A percentile compares a stretch with the other conserved stretches of the same genome.
Conservation (phyloP, 306 rosid genomes). For the Trichosanthes truncata region DNA sequence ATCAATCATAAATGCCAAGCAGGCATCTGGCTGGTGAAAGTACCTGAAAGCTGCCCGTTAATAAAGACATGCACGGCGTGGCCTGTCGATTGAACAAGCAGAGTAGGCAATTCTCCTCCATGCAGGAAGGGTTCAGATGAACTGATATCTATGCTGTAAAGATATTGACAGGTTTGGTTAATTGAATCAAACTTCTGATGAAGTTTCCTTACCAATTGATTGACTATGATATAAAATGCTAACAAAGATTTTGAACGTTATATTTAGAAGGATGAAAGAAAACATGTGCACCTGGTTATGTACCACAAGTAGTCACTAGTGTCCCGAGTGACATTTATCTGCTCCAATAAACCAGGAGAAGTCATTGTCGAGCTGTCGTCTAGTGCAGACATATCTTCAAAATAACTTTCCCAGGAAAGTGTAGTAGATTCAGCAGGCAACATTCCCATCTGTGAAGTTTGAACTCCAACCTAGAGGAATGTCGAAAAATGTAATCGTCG, state of each 20-base stretch:
- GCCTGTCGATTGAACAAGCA: slow-evolving; percentile 84
- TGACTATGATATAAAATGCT: neutral
- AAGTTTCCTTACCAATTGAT: neutral
- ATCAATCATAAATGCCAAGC: slow-evolving; percentile 20
- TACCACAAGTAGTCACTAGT: slow-evolving; percentile 91
- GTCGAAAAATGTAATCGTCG: neutral
- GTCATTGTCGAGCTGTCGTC: slow-evolving; percentile 50
- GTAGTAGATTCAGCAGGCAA: slow-evolving; percentile 46
- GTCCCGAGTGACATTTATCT: slow-evolving; percentile 85
- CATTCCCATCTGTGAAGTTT: slow-evolving; percentile 90
- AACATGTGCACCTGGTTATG: slow-evolving; percentile 52
- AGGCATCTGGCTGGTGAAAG: slow-evolving; percentile 4
- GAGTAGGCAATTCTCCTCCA: slow-evolving; percentile 72
- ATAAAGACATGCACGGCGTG: slow-evolving; percentile 87
- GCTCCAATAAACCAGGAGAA: slow-evolving; percentile 80
- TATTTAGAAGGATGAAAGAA: slow-evolving; percentile 5
- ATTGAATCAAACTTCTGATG: neutral
- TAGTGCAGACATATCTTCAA: slow-evolving; percentile 57
- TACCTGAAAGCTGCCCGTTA: slow-evolving; percentile 84
- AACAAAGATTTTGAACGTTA: neutral
- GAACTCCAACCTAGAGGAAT: slow-evolving; percentile 73
- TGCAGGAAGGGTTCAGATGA: slow-evolving; percentile 71
- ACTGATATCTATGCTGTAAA: slow-evolving; percentile 55
- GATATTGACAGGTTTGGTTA: slow-evolving; percentile 5
- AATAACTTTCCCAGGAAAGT: slow-evolving; percentile 72